Evolutionary conservation across 345 rosid genomes (phyloP), one percentile per base, ranked within the genome.

Genomic region (Noccaea bulbosa): DNA sequence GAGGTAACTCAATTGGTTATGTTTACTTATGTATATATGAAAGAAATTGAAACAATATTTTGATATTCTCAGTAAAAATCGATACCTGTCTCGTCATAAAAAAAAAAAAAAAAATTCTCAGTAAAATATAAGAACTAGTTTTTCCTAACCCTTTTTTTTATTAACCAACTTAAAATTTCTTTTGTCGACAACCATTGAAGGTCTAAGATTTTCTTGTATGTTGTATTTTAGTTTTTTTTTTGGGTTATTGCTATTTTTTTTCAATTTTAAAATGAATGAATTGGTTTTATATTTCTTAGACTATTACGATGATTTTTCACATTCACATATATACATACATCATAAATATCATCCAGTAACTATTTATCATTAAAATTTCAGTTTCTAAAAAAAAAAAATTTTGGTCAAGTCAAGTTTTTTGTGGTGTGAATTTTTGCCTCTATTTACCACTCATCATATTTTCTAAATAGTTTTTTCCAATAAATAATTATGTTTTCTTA

Each of bases 1-100:
- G 37, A 87, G 93, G 92, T 88, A 61, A 8, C 39, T 48, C 30
- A 22, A 4, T 52, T 27, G 14, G 11, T 40, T 33, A 10, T 55
- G 1, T 10, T 14, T 3, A 1, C 14, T 32, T 3, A 32, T 6
- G 1, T 54, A 43, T 0, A 49, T 27, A 16, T 1, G 6, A 24
- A 3, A 4, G 0, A 35, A 30, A 30, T 14, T 30, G 6, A 0
- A 12, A 52, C 11, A 51, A 5, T 0, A 5, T 11, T 53, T 32
- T n/a, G 16, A 51, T 51, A 11, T 11, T 50, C 55, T 50, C 2
- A 24, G 27, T 4, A 33, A 33, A 33, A 12, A 52, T n/a, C n/a
- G n/a, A n/a, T n/a, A n/a, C n/a, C n/a, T n/a, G n/a, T n/a, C n/a
- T n/a, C n/a, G n/a, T n/a, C n/a, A n/a, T n/a, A n/a, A 33, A 33